Evolutionary conservation across 108 stramenopile species (phyloP).

Genomic region (Cyclotella choctawhatcheeana): DNA sequence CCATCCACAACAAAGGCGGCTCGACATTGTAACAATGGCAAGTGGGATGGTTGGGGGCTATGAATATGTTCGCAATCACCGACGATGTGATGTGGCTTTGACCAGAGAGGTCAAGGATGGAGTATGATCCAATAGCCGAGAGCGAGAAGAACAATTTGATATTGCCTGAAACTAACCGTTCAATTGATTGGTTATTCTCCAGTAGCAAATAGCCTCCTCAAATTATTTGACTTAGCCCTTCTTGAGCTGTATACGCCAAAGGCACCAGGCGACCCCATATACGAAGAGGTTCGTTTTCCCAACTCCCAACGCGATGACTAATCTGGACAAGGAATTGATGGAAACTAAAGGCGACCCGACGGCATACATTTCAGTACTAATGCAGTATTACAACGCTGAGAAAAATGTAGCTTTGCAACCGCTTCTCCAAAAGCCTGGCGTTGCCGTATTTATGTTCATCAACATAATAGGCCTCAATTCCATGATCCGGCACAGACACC

Average conservation of each 20-base stretch:
- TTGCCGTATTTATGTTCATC: too few species aligned
- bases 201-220: background rate
- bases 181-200: background rate
- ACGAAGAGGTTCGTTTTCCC: background rate
- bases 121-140: background rate
- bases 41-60: too few species aligned
- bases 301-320: background rate
- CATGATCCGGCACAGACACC: too few species aligned
- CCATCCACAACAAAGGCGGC: too few species aligned
- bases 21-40: too few species aligned
- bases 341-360: background rate
- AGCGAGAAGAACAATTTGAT: background rate
- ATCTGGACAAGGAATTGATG: background rate
- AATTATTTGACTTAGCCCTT: background rate
- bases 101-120: too few species aligned
- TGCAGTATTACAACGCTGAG: background rate
- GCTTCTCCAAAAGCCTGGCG: too few species aligned
- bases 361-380: background rate
- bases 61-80: too few species aligned
- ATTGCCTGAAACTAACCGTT: background rate
- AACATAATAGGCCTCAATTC: too few species aligned
- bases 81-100: too few species aligned
- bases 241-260: background rate
- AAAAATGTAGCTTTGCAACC: too few species aligned
- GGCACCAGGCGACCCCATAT: background rate